A percentile compares a stretch with the other conserved stretches of the same genome.
Conservation (phyloP, 2,329 filamentous ascomycete genomes). For the Colletotrichum tabaci region DNA sequence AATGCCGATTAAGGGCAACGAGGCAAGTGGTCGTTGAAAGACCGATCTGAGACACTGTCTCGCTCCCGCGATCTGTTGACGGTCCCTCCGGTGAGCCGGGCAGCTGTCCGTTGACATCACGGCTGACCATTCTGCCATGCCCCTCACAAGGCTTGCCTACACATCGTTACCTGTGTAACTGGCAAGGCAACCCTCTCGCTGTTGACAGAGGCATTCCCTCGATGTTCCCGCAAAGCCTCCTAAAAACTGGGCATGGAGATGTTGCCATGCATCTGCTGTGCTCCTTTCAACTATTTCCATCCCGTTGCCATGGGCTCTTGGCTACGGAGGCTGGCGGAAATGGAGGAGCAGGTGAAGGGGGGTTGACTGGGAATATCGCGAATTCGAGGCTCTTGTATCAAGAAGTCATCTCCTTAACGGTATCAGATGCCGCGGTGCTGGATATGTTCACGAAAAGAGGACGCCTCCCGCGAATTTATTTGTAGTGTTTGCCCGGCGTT, state of each 20-base stretch:
- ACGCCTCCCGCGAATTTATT: background rate
- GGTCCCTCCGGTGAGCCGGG: background rate
- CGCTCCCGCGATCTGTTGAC: background rate
- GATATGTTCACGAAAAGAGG: background rate
- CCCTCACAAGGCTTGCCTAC: conserved; percentile 9
- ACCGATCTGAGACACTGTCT: background rate
- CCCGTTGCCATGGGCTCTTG: background rate
- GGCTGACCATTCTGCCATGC: background rate
- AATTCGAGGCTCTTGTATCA: background rate
- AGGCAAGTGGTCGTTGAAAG: background rate
- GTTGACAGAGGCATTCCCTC: background rate
- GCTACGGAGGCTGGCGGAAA: background rate
- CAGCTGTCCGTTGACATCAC: background rate
- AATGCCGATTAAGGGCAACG: background rate
- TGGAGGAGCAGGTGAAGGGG: background rate
- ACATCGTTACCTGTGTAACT: background rate
- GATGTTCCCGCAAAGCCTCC: background rate
- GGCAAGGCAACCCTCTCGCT: background rate
- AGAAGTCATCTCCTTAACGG: background rate
- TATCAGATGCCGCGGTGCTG: background rate
- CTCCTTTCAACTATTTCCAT: background rate
- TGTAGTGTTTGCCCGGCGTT: background rate
- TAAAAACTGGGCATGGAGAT: background rate
- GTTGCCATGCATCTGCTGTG: background rate
- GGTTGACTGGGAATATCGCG: background rate